A percentile compares a stretch with the other conserved stretches of the same genome.
phyloP scores from a whole-genome alignment of 2,329 filamentous ascomycete species.

The Emmonsiellopsis sp. region DNA sequence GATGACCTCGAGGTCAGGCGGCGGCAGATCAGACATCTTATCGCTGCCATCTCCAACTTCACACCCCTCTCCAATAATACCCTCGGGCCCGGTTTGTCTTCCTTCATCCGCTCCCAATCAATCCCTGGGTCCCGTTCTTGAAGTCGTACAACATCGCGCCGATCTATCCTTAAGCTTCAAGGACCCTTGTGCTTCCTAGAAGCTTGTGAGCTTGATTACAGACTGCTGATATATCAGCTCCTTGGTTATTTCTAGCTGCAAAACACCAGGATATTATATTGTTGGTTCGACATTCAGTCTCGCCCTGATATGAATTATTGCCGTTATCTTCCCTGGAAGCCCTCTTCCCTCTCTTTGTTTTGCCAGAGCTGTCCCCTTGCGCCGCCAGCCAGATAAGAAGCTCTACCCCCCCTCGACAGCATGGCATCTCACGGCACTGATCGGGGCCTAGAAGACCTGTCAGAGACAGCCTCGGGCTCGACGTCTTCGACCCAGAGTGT shows the following conservation, averaged over 20 bases:
- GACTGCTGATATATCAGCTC: neutral
- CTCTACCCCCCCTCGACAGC: neutral
- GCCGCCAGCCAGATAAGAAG: neutral
- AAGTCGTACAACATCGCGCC: neutral
- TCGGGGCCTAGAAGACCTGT: constrained; percentile 2
- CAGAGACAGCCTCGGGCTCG: constrained; percentile 4
- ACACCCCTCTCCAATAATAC: neutral
- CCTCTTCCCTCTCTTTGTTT: neutral
- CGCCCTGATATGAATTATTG: constrained; percentile 1
- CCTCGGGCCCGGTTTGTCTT: too few relatives aligned
- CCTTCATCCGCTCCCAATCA: neutral
- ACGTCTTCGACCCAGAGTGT: constrained; percentile 1
- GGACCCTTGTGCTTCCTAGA: neutral
- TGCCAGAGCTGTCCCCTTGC: neutral
- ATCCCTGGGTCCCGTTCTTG: neutral
- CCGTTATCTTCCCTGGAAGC: neutral
- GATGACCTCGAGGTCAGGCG: neutral
- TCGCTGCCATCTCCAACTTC: neutral
- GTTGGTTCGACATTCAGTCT: neutral
- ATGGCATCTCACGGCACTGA: constrained; percentile 9
- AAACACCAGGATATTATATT: neutral
- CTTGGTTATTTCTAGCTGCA: neutral
- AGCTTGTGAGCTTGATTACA: neutral
- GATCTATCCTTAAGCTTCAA: too few relatives aligned
- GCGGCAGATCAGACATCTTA: neutral